phyloP scores from a whole-genome alignment of 306 rosid species.

The Begonia masoniana region DNA sequence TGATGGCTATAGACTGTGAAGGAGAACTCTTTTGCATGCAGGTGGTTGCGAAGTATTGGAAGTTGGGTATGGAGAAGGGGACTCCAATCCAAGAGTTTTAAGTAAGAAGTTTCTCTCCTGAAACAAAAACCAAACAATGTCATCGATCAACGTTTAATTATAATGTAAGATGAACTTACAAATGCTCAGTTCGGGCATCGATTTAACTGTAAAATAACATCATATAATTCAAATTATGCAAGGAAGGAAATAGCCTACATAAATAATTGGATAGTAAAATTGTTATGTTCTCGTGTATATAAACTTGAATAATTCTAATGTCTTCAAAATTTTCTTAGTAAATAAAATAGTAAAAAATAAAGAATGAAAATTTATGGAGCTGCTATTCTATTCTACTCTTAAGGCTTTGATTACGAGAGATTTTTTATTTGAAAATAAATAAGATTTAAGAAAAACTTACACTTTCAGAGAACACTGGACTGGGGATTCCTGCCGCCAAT shows the following conservation, averaged over 20 bases:
- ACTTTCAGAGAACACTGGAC: slow-evolving; percentile 97
- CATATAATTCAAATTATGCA: background rate
- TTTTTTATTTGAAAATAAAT: background rate
- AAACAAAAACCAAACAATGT: slow-evolving; percentile 15
- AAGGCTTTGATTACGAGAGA: background rate
- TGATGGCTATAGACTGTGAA: background rate
- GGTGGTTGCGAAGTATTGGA: background rate
- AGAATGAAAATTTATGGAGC: no score
- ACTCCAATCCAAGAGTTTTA: slow-evolving; percentile 92
- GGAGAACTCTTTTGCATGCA: background rate
- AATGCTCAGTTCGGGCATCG: background rate
- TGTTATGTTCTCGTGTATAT: no score
- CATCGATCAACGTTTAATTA: slow-evolving; percentile 13
- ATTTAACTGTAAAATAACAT: background rate
- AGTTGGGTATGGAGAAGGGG: slow-evolving; percentile 30
- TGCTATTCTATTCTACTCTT: no score
- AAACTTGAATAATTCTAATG: background rate
- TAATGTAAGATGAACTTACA: background rate
- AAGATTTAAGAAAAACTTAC: slow-evolving; percentile 50
- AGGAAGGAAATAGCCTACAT: background rate
- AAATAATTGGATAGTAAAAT: no score
- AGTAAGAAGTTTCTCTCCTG: slow-evolving; percentile 97
- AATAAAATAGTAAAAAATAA: no score
- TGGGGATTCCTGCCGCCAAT: slow-evolving; percentile 96
- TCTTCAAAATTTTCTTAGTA: background rate